These are phyloP conservation scores for Eutrema japonicum DNA, from an alignment of 345 rosid species.

Conservation along the genomic window DNA sequence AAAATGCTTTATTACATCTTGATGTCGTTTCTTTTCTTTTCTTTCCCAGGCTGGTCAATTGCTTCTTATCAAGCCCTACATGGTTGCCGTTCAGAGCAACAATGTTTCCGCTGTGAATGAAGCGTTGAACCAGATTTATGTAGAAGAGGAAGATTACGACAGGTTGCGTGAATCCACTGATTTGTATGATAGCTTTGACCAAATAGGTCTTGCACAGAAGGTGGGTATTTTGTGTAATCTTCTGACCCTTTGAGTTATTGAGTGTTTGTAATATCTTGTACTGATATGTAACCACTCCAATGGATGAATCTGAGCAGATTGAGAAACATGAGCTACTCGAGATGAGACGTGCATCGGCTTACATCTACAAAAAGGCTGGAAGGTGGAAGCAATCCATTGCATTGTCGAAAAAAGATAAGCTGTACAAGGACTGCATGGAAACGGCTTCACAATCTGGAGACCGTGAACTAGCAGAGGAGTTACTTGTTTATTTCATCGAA, in stretches of 20 bases:
- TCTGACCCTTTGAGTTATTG: background rate
- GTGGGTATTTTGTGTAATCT: constrained; percentile 38
- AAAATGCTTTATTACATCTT: background rate
- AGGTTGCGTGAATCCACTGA: constrained; percentile 96
- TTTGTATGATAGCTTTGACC: constrained; percentile 90
- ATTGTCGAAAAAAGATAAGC: constrained; percentile 91
- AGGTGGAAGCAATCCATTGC: constrained; percentile 99
- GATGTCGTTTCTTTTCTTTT: background rate
- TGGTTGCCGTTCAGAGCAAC: constrained; percentile 98
- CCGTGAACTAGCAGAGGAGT: constrained; percentile 96
- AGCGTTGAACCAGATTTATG: constrained; percentile 90
- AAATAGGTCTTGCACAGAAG: constrained; percentile 93
- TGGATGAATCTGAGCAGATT: constrained; percentile 52
- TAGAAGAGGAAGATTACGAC: constrained; percentile 96
- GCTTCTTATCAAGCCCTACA: constrained; percentile 92
- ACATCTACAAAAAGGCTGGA: constrained; percentile 97
- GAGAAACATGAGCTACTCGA: constrained; percentile 99
- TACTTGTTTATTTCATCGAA: constrained; percentile 93
- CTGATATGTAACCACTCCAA: no score
- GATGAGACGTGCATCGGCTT: constrained; percentile 99
- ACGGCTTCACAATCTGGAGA: constrained; percentile 99
- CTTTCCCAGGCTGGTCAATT: constrained; percentile 86
- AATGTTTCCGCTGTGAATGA: constrained; percentile 97
- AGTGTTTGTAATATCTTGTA: no score
- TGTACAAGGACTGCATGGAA: constrained; percentile 98